Evolutionary conservation across 495 filamentous ascomycete genomes (phyloP).

Genomic region (Lepraria neglecta): DNA sequence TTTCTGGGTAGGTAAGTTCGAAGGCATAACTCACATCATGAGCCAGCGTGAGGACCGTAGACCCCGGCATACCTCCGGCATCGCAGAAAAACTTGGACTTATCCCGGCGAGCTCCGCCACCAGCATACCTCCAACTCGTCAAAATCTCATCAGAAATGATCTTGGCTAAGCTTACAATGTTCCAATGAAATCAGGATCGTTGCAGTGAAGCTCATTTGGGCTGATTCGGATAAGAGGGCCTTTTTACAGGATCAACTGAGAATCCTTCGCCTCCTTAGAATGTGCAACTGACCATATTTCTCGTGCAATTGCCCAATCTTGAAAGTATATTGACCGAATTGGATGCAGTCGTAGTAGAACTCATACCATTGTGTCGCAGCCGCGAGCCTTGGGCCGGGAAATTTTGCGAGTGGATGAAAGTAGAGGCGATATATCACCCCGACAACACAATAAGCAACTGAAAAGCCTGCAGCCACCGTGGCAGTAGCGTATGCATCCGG

Average conservation of each 20-base stretch:
- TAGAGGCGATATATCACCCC: no score
- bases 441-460: background rate
- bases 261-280: background rate
- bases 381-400: no score
- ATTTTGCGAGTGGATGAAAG: no score
- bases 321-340: background rate
- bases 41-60: background rate
- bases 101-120: background rate
- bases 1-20: background rate
- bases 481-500: background rate
- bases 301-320: background rate
- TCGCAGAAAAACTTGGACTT: conserved; percentile 2
- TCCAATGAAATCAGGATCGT: background rate
- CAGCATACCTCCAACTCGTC: background rate
- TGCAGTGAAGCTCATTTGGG: conserved; percentile 1
- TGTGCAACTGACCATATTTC: background rate
- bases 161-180: background rate
- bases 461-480: background rate
- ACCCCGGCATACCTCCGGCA: background rate
- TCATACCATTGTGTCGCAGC: no score
- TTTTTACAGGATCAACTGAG: background rate
- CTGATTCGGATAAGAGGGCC: background rate
- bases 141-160: background rate
- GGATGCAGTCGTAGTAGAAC: background rate
- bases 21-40: background rate